Conservation (phyloP, 2,329 filamentous ascomycete species). For the Curvularia eragrostidis region DNA sequence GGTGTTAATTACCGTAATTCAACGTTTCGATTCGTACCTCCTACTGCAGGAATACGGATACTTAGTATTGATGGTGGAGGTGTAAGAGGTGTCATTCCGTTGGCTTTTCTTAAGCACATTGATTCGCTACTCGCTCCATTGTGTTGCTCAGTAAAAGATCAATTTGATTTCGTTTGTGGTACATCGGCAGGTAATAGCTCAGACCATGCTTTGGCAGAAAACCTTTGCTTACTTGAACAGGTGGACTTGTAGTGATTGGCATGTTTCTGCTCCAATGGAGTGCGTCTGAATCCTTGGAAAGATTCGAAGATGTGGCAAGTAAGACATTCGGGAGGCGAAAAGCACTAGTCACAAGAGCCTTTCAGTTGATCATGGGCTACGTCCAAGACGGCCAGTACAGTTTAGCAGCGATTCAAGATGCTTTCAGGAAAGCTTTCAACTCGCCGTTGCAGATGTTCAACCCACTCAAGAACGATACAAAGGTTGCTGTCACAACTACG, state of each 20-base stretch:
- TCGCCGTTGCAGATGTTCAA: conserved; percentile 36
- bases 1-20: conserved; percentile 11
- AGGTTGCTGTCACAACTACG: conserved; percentile 41
- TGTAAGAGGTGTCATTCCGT: conserved; percentile 22
- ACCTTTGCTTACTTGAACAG: conserved; percentile 16
- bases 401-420: conserved; percentile 29
- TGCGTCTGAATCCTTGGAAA: conserved; percentile 23
- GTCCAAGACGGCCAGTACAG: conserved; percentile 35
- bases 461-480: conserved; percentile 29
- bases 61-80: conserved; percentile 23
- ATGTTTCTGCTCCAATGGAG: conserved; percentile 39
- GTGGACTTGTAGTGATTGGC: conserved; percentile 36
- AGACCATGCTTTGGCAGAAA: background rate
- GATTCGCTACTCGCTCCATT: conserved; percentile 9
- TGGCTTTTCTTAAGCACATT: conserved; percentile 23
- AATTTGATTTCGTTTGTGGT: conserved; percentile 20
- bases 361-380: conserved; percentile 32
- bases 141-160: conserved; percentile 10
- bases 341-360: conserved; percentile 16
- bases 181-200: conserved; percentile 16
- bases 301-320: conserved; percentile 32
- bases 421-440: conserved; percentile 28
- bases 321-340: conserved; percentile 28
- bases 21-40: conserved; percentile 18
- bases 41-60: conserved; percentile 22